These are phyloP conservation scores for Fomes fomentarius DNA, from an alignment of 1,284 basidiomycete species.

Conservation along the genomic window DNA sequence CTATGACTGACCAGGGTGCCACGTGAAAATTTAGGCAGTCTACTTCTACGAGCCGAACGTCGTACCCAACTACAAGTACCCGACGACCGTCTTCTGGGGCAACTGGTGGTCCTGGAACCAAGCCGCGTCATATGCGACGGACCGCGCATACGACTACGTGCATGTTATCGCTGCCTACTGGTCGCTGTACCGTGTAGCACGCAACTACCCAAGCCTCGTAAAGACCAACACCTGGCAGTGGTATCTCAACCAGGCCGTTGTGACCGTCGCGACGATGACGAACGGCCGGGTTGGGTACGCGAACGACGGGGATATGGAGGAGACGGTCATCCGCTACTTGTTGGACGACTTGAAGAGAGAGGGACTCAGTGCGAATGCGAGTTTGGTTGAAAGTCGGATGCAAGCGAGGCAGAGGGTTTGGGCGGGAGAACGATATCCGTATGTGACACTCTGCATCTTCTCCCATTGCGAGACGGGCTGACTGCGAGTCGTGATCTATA, in stretches of 20 bases:
- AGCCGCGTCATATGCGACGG: constrained; percentile 49
- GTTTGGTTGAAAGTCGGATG: constrained; percentile 52
- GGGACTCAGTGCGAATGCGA: constrained; percentile 52
- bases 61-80: constrained; percentile 52
- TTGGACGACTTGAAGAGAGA: constrained; percentile 58
- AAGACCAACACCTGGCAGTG: constrained; percentile 54
- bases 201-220: constrained; percentile 56
- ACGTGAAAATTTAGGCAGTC: constrained; percentile 48
- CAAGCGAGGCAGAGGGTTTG: constrained; percentile 45
- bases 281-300: constrained; percentile 49
- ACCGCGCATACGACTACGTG: constrained; percentile 63
- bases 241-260: constrained; percentile 59
- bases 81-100: constrained; percentile 51
- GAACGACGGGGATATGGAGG: constrained; percentile 58
- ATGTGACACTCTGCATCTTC: constrained; percentile 30
- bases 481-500: constrained; percentile 30
- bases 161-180: constrained; percentile 62
- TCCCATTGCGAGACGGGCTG: too few species aligned
- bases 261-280: constrained; percentile 54
- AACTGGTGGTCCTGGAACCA: constrained; percentile 65
- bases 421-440: constrained; percentile 57
- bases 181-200: constrained; percentile 59
- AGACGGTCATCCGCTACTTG: constrained; percentile 53
- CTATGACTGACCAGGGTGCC: not conserved
- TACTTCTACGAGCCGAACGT: constrained; percentile 55